A percentile compares a stretch with the other conserved stretches of the same genome.
Evolutionary conservation across 768 basidiomycete genomes (phyloP).

Genomic region (Candolleomyces aberdarensis): DNA sequence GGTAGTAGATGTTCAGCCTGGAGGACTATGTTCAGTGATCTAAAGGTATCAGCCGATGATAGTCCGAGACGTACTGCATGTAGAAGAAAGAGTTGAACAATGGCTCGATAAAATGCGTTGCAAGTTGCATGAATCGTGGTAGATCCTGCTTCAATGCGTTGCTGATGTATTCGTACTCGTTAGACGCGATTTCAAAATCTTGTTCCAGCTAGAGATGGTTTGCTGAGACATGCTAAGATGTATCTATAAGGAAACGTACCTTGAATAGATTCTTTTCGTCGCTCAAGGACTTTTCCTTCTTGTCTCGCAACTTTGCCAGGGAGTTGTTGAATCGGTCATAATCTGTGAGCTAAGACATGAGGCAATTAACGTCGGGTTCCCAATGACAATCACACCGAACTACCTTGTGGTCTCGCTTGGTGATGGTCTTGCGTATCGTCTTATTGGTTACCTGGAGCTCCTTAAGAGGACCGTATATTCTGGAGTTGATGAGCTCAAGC

Average conservation of each 20-base stretch:
- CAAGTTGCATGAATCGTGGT: conserved; percentile 86
- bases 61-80: conserved; percentile 78
- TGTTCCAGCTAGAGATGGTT: conserved; percentile 74
- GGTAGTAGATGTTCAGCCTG: conserved; percentile 91
- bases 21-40: not conserved
- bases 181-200: conserved; percentile 90
- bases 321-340: conserved; percentile 97
- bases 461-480: conserved; percentile 82
- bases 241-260: conserved; percentile 37
- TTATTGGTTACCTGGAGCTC: conserved; percentile 88
- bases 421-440: conserved; percentile 88
- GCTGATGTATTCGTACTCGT: conserved; percentile 94
- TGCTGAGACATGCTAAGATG: not conserved
- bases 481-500: conserved; percentile 87
- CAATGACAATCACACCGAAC: conserved; percentile 8
- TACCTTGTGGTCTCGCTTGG: conserved; percentile 96
- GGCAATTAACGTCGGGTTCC: not conserved
- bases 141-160: conserved; percentile 87
- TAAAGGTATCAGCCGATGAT: not conserved
- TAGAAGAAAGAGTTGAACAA: conserved; percentile 99
- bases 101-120: conserved; percentile 90
- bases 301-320: conserved; percentile 91
- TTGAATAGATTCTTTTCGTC: conserved; percentile 99
- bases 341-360: conserved; percentile 39
- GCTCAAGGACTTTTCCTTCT: conserved; percentile 94